Evolutionary conservation across 306 rosid genomes (phyloP).

Genomic region (Gynostemma pentaphyllum): DNA sequence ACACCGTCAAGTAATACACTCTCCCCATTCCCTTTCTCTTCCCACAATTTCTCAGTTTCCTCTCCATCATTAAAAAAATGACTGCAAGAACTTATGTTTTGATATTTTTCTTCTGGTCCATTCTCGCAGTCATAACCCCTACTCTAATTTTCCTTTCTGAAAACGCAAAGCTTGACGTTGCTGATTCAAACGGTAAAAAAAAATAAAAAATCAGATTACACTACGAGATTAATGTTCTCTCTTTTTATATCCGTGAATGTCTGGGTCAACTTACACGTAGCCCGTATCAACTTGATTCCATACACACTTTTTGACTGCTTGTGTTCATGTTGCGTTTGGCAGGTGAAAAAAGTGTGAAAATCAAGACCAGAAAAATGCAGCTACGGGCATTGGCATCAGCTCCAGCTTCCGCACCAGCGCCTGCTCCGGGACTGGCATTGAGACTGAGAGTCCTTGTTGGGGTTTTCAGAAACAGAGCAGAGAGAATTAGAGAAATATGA

Average conservation of each 20-base stretch:
- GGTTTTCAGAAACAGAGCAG: neutral
- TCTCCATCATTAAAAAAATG: constrained; percentile 18
- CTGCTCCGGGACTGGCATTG: constrained; percentile 1
- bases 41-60: neutral
- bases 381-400: constrained; percentile 1
- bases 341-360: constrained; percentile 33
- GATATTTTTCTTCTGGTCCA: constrained; percentile 70
- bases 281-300: too few relatives aligned
- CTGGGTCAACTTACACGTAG: too few relatives aligned
- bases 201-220: constrained; percentile 12
- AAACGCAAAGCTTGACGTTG: constrained; percentile 35
- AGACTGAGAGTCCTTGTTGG: neutral
- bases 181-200: constrained; percentile 21
- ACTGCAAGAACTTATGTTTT: constrained; percentile 56
- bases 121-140: constrained; percentile 67
- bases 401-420: constrained; percentile 17
- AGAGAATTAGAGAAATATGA: too few relatives aligned
- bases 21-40: too few relatives aligned
- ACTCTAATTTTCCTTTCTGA: constrained; percentile 57
- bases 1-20: too few relatives aligned
- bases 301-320: too few relatives aligned
- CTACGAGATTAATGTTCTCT: too few relatives aligned
- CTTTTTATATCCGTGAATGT: too few relatives aligned
- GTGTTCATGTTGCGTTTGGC: constrained; percentile 17
- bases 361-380: constrained; percentile 38